phyloP scores from a whole-genome alignment of 495 filamentous ascomycete species.

The Hyphodiscus hymeniophilus region DNA sequence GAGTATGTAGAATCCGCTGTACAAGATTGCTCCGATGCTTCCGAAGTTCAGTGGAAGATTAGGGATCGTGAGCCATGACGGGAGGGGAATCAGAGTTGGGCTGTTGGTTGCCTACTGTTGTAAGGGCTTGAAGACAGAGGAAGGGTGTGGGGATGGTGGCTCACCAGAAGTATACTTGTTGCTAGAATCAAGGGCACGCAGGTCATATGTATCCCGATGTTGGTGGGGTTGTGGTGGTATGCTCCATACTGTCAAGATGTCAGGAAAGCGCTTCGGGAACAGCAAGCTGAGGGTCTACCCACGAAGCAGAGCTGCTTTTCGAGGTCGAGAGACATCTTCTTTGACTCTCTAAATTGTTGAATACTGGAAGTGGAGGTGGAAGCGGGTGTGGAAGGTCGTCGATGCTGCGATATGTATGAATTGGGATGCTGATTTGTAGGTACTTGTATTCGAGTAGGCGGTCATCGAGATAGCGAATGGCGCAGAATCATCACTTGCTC shows the following conservation, averaged over 20 bases:
- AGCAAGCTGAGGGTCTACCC: conserved; percentile 13
- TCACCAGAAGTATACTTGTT: conserved; percentile 71
- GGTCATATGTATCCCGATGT: conserved; percentile 81
- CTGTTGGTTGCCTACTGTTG: conserved; percentile 61
- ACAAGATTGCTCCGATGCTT: conserved; percentile 61
- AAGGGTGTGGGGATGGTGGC: conserved; percentile 17
- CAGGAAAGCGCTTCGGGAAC: background rate
- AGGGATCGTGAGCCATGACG: conserved; percentile 58
- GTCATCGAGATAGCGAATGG: background rate
- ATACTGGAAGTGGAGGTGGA: too few relatives aligned
- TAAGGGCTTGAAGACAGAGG: conserved; percentile 2
- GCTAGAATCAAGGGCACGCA: conserved; percentile 83
- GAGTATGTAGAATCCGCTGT: conserved; percentile 75
- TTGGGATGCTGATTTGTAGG: too few relatives aligned
- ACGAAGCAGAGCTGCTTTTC: conserved; percentile 43
- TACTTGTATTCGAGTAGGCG: too few relatives aligned
- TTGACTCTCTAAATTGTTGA: too few relatives aligned
- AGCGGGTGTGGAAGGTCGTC: background rate
- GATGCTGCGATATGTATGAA: too few relatives aligned
- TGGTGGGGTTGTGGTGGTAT: conserved; percentile 87
- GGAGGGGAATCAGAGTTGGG: conserved; percentile 61
- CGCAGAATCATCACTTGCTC: conserved; percentile 9
- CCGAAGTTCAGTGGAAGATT: conserved; percentile 77
- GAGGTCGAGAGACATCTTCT: conserved; percentile 39
- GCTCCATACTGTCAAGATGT: conserved; percentile 67